Percentiles rank a stretch among this genome's conserved stretches.
phyloP scores from a whole-genome alignment of 2,329 filamentous ascomycete species.

The Stylonectria norvegica region DNA sequence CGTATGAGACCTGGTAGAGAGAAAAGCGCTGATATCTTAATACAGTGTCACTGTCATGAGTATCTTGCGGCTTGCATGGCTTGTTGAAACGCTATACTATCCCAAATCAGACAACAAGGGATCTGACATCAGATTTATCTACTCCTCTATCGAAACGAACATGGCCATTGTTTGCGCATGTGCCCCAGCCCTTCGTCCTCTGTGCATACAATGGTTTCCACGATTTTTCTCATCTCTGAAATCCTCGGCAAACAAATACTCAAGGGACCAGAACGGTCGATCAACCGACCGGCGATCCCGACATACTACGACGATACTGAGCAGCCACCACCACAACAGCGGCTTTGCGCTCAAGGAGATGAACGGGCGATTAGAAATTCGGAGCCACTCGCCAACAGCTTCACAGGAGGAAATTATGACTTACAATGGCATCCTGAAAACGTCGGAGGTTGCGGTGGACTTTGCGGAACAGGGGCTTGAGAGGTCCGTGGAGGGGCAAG shows the following conservation, averaged over 20 bases:
- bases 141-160: slow-evolving; percentile 35
- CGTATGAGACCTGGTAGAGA: neutral
- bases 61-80: slow-evolving; percentile 31
- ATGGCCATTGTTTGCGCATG: slow-evolving; percentile 37
- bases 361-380: slow-evolving; percentile 31
- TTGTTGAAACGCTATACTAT: slow-evolving; percentile 23
- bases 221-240: slow-evolving; percentile 26
- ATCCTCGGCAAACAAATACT: slow-evolving; percentile 13
- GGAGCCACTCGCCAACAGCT: slow-evolving; percentile 31
- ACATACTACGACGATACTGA: slow-evolving; percentile 2
- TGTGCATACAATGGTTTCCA: slow-evolving; percentile 34
- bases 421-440: slow-evolving; percentile 38
- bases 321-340: slow-evolving; percentile 10
- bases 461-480: no score
- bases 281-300: slow-evolving; percentile 13
- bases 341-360: slow-evolving; percentile 27
- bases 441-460: slow-evolving; percentile 18
- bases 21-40: neutral
- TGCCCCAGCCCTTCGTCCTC: slow-evolving; percentile 34
- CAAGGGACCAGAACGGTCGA: slow-evolving; percentile 11
- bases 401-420: slow-evolving; percentile 40
- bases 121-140: slow-evolving; percentile 34
- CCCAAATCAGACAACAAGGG: no score
- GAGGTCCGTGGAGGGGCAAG: no score
- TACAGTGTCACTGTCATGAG: slow-evolving; percentile 33